Conservation (phyloP, 176 grass and related monocot species). For the Musa itinerans region DNA sequence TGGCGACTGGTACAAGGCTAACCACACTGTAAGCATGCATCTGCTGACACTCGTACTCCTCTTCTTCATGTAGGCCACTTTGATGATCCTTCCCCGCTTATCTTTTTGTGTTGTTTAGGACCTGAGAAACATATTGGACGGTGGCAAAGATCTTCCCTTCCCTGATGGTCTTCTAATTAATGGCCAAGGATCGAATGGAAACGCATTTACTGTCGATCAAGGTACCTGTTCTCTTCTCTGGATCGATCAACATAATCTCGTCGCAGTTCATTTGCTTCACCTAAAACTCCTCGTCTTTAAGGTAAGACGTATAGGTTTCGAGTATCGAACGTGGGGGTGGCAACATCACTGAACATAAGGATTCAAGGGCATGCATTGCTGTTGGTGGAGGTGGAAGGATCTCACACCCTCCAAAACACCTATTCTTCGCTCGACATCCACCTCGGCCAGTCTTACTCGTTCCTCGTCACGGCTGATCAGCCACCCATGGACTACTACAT, state of each 20-base stretch:
- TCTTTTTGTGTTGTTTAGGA: slow-evolving; percentile 26
- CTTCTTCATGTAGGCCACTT: too few relatives aligned
- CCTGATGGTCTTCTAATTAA: slow-evolving; percentile 71
- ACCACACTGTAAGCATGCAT: not conserved
- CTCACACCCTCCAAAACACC: slow-evolving; percentile 64
- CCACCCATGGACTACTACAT: slow-evolving; percentile 56
- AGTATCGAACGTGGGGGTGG: slow-evolving; percentile 71
- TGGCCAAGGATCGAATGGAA: slow-evolving; percentile 43
- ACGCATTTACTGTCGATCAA: slow-evolving; percentile 54
- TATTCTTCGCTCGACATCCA: slow-evolving; percentile 82
- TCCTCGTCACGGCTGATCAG: slow-evolving; percentile 71
- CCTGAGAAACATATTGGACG: slow-evolving; percentile 57
- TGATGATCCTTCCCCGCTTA: too few relatives aligned
- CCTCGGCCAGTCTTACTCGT: slow-evolving; percentile 84
- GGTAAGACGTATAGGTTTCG: slow-evolving; percentile 68
- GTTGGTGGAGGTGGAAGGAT: slow-evolving; percentile 87
- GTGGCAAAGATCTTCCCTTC: slow-evolving; percentile 44
- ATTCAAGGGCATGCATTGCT: slow-evolving; percentile 82
- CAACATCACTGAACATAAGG: slow-evolving; percentile 64
- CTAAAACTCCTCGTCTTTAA: slow-evolving; percentile 14
- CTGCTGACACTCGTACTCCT: not conserved
- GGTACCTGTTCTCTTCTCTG: slow-evolving; percentile 15
- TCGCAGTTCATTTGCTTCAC: not conserved
- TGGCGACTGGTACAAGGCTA: slow-evolving; percentile 1
- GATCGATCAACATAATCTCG: too few relatives aligned